Evolutionary conservation across 768 basidiomycete genomes (phyloP).

Genomic region (Podaxis carcinomalis): DNA sequence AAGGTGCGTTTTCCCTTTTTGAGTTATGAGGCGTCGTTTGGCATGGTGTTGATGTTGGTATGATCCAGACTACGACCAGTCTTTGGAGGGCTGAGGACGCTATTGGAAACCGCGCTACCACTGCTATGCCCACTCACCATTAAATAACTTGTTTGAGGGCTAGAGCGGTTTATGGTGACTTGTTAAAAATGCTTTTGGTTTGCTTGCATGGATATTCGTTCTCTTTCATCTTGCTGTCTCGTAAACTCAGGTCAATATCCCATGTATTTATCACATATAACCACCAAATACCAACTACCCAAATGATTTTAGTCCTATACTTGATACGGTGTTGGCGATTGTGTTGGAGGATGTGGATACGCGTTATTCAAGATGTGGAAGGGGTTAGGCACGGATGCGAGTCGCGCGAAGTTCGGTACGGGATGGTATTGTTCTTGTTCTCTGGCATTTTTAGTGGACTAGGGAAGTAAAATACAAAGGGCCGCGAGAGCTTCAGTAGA

Average conservation of each 20-base stretch:
- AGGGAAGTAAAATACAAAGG: too few relatives aligned
- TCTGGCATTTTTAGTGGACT: too few relatives aligned
- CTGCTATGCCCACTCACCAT: constrained; percentile 81
- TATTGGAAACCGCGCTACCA: constrained; percentile 71
- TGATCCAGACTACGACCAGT: constrained; percentile 76
- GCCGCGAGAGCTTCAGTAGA: too few relatives aligned
- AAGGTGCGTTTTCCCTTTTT: constrained; percentile 46
- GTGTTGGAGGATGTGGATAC: constrained; percentile 58
- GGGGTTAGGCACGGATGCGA: too few relatives aligned
- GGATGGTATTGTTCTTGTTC: too few relatives aligned
- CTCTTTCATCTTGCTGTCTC: not conserved
- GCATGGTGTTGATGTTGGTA: not conserved
- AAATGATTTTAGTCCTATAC: not conserved
- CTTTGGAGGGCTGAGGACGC: constrained; percentile 91
- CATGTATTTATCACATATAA: not conserved
- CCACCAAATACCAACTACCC: not conserved
- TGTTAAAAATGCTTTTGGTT: not conserved
- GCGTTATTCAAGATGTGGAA: too few relatives aligned
- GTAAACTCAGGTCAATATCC: not conserved
- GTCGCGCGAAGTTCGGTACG: too few relatives aligned
- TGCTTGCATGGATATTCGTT: not conserved
- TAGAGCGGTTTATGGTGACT: not conserved
- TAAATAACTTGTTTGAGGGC: constrained; percentile 23
- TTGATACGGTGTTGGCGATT: constrained; percentile 64
- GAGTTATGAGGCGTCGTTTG: not conserved